Conservation (phyloP, 176 grass and related monocot species). For the Carex scoparia region DNA sequence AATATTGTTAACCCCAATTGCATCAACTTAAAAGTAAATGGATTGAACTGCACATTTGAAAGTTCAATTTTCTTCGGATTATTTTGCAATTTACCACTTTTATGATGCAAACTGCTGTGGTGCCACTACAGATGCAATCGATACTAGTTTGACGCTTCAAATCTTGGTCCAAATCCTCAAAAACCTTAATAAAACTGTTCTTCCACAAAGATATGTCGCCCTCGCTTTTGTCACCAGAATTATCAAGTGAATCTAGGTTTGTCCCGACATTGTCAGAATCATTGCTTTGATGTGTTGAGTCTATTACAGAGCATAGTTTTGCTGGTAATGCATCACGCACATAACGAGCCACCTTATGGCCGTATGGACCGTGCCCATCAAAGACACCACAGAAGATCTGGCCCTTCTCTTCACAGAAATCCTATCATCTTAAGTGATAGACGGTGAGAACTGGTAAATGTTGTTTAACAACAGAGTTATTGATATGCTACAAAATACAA, state of each 20-base stretch:
- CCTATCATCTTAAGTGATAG: conserved; percentile 44
- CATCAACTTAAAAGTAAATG: not conserved
- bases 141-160: conserved; percentile 47
- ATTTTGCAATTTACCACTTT: conserved; percentile 46
- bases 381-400: conserved; percentile 66
- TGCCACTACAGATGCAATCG: conserved; percentile 81
- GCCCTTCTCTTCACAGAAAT: conserved; percentile 53
- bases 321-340: conserved; percentile 49
- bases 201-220: conserved; percentile 41
- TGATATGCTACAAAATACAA: not conserved
- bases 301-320: conserved; percentile 36
- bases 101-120: conserved; percentile 57
- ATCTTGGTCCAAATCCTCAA: conserved; percentile 63
- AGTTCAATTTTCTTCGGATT: not conserved
- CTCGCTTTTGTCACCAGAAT: conserved; percentile 27
- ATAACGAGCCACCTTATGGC: conserved; percentile 57
- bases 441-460: conserved; percentile 9
- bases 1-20: not conserved
- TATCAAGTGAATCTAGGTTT: conserved; percentile 27
- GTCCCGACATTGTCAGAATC: not conserved
- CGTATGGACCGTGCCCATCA: conserved; percentile 66
- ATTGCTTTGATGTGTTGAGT: not conserved
- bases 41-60: not conserved
- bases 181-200: conserved; percentile 42
- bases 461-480: not conserved